These are phyloP conservation scores for Euphorbia pulcherrima DNA, from an alignment of 345 rosid genomes.

Conservation along the genomic window DNA sequence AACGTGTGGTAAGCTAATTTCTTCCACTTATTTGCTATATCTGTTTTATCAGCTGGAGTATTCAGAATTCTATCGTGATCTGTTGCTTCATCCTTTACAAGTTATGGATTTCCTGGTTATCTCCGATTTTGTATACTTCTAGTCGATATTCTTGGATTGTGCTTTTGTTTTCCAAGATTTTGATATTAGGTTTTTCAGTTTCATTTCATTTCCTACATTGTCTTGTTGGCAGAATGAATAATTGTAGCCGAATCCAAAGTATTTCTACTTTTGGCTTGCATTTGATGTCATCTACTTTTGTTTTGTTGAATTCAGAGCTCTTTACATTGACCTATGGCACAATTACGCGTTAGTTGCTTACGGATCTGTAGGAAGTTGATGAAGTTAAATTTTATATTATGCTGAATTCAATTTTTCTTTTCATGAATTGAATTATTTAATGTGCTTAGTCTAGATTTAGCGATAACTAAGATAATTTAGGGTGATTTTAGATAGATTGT, in stretches of 20 bases:
- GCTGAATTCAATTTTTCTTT: background rate
- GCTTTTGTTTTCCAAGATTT: background rate
- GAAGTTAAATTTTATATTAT: constrained; percentile 45
- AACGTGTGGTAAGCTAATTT: constrained; percentile 59
- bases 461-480: background rate
- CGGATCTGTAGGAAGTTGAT: constrained; percentile 89
- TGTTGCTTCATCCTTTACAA: background rate
- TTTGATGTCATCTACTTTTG: constrained; percentile 11
- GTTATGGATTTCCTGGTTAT: background rate
- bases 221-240: background rate
- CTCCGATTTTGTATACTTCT: background rate
- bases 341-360: constrained; percentile 80
- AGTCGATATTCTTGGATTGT: background rate
- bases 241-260: background rate
- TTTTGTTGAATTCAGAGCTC: constrained; percentile 75
- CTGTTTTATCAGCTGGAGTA: background rate
- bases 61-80: background rate
- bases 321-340: constrained; percentile 91
- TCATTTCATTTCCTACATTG: background rate
- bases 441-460: background rate
- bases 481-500: too few species aligned
- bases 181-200: background rate
- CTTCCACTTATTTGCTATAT: background rate
- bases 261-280: constrained; percentile 6
- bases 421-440: constrained; percentile 1